phyloP scores from a whole-genome alignment of 2,329 filamentous ascomycete genomes.

The Neophaeococcomyces mojaviensis region DNA sequence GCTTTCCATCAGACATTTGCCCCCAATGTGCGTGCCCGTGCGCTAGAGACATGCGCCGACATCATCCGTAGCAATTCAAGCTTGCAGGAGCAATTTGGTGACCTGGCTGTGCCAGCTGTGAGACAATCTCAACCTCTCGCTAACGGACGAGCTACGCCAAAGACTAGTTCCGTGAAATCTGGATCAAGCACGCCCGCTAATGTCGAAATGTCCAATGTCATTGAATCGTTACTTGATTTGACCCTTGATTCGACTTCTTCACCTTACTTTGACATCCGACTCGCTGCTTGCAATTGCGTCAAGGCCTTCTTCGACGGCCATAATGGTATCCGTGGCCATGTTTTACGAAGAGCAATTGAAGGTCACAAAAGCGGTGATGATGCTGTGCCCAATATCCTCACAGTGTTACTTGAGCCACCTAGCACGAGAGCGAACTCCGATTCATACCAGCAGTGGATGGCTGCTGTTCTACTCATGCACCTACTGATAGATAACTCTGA shows the following conservation, averaged over 20 bases:
- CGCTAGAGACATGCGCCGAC: slow-evolving; percentile 77
- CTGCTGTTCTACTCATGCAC: slow-evolving; percentile 77
- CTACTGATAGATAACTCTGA: slow-evolving; percentile 71
- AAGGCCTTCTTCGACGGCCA: slow-evolving; percentile 88
- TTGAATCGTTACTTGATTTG: slow-evolving; percentile 83
- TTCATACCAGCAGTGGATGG: slow-evolving; percentile 85
- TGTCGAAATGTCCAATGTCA: slow-evolving; percentile 66
- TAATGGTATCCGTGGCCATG: slow-evolving; percentile 72
- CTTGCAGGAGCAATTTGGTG: slow-evolving; percentile 83
- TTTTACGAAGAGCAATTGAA: slow-evolving; percentile 79
- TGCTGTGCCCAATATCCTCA: slow-evolving; percentile 81
- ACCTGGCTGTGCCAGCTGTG: slow-evolving; percentile 61
- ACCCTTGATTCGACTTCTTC: slow-evolving; percentile 61
- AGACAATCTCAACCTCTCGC: slow-evolving; percentile 20
- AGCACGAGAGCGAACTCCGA: slow-evolving; percentile 59
- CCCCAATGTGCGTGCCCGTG: slow-evolving; percentile 74
- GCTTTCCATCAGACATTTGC: slow-evolving; percentile 69
- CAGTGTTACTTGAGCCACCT: slow-evolving; percentile 65
- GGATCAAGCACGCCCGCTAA: slow-evolving; percentile 35
- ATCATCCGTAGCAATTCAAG: slow-evolving; percentile 72
- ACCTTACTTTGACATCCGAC: slow-evolving; percentile 68
- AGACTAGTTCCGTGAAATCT: slow-evolving; percentile 4
- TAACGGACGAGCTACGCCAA: slow-evolving; percentile 29
- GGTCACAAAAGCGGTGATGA: slow-evolving; percentile 71
- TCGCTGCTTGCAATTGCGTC: slow-evolving; percentile 81